Base-by-base conservation (phyloP, 441 rosid species). In the Gossypium gossypioides region DNA sequence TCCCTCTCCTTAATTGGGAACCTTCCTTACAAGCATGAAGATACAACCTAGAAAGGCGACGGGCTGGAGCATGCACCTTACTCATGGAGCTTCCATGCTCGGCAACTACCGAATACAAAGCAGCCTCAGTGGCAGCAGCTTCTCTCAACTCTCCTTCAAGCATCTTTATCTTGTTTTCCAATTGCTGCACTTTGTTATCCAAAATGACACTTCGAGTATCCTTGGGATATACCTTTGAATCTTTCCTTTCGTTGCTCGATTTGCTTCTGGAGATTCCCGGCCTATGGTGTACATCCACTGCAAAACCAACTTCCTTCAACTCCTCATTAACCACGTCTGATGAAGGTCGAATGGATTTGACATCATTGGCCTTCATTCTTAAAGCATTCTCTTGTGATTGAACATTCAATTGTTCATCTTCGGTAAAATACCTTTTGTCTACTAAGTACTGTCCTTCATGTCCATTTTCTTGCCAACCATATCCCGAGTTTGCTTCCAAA, bases 51-150 rank as follows among this genome's bases (percentile, higher is more conserved):
- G 91, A 86, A 81, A 92, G 99, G 76, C 97, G 97, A 65, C 98
- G 84, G 68, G 99, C 97, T 9, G 97, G 97, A 66, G 97, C 95
- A 83, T 95, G 97, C 64, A 95, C 96, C 83, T 91, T 95, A 82
- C 81, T 85, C 81, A 83, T 85, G 46, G 99, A 90, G 79, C 93
- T 91, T 81, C 95, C 96, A 80, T 95, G 97, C 76, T 95, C 99
- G 12, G 97, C 92, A 70, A 86, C 87, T 66, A 95, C 87, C 0
- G 97, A 88, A 77, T 87, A 95, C 72, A 95, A 86, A 78, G 99
- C 87, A 79, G 90, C 91, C 84, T 95, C 98, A 19, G 86, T 69
- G 13, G 91, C 95, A 80, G 97, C 99, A 81, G 93, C 91, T 89
- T 95, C 99, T 80, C 89, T 76, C 75, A 95, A 75, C 83, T 95